Percentiles rank a stretch among this genome's conserved stretches.
Evolutionary conservation across 371 early-diverging fungal genomes (phyloP).

Genomic region (Mortierella sp.): DNA sequence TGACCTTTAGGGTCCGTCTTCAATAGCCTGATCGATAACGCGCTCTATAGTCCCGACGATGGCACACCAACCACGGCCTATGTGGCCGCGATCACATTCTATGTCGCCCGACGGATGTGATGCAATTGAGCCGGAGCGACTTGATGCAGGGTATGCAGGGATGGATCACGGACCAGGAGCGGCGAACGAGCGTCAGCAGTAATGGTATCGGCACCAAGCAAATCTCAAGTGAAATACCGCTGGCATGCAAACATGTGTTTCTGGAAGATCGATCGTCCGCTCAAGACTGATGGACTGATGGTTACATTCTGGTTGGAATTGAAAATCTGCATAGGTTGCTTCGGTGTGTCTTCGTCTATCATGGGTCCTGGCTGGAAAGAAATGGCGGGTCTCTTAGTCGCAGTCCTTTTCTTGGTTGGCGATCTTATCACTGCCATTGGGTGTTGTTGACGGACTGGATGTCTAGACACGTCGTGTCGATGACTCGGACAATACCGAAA

Average conservation of each 20-base stretch:
- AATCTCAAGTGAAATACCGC: no score
- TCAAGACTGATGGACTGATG: no score
- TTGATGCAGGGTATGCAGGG: background rate
- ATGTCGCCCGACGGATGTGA: slow-evolving; percentile 62
- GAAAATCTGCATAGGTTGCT: slow-evolving; percentile 52
- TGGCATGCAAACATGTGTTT: background rate
- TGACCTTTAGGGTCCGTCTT: slow-evolving; percentile 64
- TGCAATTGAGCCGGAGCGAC: background rate
- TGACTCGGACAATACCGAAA: slow-evolving; percentile 32
- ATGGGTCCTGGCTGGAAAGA: slow-evolving; percentile 75
- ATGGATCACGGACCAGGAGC: background rate
- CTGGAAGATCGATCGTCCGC: background rate
- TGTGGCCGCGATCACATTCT: slow-evolving; percentile 70
- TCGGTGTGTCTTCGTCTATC: slow-evolving; percentile 69
- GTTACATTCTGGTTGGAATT: background rate
- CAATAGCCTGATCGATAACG: slow-evolving; percentile 69
- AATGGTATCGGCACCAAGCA: no score
- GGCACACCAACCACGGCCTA: slow-evolving; percentile 37
- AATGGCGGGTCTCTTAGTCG: slow-evolving; percentile 64
- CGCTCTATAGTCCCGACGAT: slow-evolving; percentile 57
- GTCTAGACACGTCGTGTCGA: slow-evolving; percentile 58
- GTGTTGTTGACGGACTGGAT: slow-evolving; percentile 62
- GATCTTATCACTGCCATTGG: slow-evolving; percentile 68
- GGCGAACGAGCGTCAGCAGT: no score
- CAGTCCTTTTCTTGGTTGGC: slow-evolving; percentile 63